Evolutionary conservation across 352 stramenopile genomes (phyloP).

Genomic region (Globisporangium middletonii): DNA sequence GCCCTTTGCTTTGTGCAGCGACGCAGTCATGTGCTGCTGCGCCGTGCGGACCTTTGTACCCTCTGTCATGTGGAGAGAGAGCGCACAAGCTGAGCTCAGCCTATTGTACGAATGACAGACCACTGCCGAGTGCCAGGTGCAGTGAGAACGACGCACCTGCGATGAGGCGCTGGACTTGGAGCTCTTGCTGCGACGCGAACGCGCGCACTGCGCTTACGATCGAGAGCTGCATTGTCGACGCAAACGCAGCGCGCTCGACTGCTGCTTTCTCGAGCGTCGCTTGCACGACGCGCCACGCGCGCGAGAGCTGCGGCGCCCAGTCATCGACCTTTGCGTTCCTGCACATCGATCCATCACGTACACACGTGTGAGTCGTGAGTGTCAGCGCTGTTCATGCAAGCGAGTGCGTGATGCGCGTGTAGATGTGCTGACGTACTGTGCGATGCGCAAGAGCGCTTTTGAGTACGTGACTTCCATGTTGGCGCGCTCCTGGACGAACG

Average conservation of each 20-base stretch:
- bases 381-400: neutral
- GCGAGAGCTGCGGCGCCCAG: conserved; percentile 57
- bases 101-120: neutral
- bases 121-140: too few species aligned
- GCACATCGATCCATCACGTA: neutral
- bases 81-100: neutral
- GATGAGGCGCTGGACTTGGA: conserved; percentile 70
- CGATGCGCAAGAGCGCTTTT: conserved; percentile 48
- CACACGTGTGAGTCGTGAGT: neutral
- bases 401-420: neutral
- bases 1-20: conserved; percentile 64
- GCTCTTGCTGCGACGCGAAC: conserved; percentile 68
- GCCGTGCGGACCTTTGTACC: conserved; percentile 62
- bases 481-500: conserved; percentile 55
- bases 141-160: conserved; percentile 27
- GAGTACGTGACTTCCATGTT: conserved; percentile 55
- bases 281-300: conserved; percentile 51
- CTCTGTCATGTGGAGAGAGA: conserved; percentile 23
- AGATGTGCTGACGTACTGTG: conserved; percentile 31
- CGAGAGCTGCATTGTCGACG: conserved; percentile 48
- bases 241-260: conserved; percentile 51
- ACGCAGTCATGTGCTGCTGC: conserved; percentile 51
- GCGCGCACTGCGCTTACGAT: conserved; percentile 56
- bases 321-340: conserved; percentile 58
- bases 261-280: conserved; percentile 45